Base-by-base conservation (phyloP, 2,329 filamentous ascomycete genomes). In the Aspergillus transmontanensis region DNA sequence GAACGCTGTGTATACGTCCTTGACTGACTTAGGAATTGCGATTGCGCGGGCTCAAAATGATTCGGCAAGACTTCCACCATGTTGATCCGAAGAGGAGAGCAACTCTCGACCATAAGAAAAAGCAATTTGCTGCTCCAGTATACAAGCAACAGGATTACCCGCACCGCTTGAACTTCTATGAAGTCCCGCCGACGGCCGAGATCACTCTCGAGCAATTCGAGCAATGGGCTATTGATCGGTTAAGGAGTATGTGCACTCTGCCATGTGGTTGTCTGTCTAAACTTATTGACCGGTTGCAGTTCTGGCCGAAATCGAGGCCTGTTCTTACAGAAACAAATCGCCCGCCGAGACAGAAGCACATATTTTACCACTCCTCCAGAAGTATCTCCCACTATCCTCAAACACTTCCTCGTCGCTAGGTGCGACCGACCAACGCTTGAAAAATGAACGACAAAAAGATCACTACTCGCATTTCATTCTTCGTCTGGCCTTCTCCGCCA, bases 401-500 rank as follows among this genome's bases (percentile, higher is more conserved):
- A 94, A 93, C 73, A 90, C 87, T 60, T 91, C 91, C 1, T 80
- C 82, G 26, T 81, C 82, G 16, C 78, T 79, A 12, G 82, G 83
- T 72, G 64, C 84, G 78, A 50, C 80, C 76, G 67, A 85, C 82
- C 72, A 77, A 50, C 75, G 77, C 34, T 80, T 94, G 16, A 84
- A 86, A 28, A 80, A 87, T 39, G 92, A 99, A 80, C 86, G 94
- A 32, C 91, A 94, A 77, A 96, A 95, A 76, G 95, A 99, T 72
- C 95, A 99, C 79, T 99, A 98, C 80, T 95, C 92, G 61, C 95
- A 99, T 78, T 99, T 97, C 76, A 99, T 98, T 65, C 86, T 99
- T 6, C 89, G 95, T 0, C 87, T 99, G 50, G 95, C 95, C 1
- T 99, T 99, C 74, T 89, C 94, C 0, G 89, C 90, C 2, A 97